Evolutionary conservation across 2,329 filamentous ascomycete genomes (phyloP).

Genomic region (Aspergillus unguis): DNA sequence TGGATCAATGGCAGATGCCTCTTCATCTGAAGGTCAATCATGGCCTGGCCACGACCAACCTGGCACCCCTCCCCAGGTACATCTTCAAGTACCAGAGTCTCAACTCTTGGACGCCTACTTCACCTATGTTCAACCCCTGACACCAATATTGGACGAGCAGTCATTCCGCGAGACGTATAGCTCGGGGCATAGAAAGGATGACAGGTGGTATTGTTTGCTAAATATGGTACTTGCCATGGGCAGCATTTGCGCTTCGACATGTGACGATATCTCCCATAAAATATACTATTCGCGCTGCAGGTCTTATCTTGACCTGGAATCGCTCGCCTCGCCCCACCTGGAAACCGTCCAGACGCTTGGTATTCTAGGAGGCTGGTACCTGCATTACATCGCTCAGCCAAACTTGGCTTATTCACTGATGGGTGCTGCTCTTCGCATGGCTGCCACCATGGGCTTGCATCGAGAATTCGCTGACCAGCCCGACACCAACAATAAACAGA

Average conservation of each 20-base stretch:
- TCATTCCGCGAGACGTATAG: constrained; percentile 65
- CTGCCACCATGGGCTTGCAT: constrained; percentile 69
- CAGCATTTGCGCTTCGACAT: constrained; percentile 64
- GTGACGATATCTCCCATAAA: constrained; percentile 62
- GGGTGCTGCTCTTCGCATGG: constrained; percentile 69
- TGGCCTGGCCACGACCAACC: constrained; percentile 35
- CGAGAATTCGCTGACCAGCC: constrained; percentile 55
- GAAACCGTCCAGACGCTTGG: constrained; percentile 70
- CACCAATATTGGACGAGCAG: constrained; percentile 70
- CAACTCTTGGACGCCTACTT: constrained; percentile 73
- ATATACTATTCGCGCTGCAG: constrained; percentile 68
- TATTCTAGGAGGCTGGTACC: constrained; percentile 70
- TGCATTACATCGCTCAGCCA: constrained; percentile 73
- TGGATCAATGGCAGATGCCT: constrained; percentile 19
- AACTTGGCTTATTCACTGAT: constrained; percentile 73
- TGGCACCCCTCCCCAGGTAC: constrained; percentile 48
- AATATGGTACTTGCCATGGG: constrained; percentile 77
- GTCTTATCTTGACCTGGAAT: constrained; percentile 63
- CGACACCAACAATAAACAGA: constrained; percentile 44
- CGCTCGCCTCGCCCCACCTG: constrained; percentile 67
- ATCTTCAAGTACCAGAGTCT: constrained; percentile 61
- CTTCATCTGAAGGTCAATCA: constrained; percentile 17
- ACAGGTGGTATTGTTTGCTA: constrained; percentile 67
- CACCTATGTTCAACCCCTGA: constrained; percentile 67
- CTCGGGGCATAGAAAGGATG: constrained; percentile 60